Percentiles rank a stretch among this genome's conserved stretches.
These are phyloP conservation scores for Erigeron canadensis DNA, from an alignment of 129 eudicot species.

Conservation along the genomic window DNA sequence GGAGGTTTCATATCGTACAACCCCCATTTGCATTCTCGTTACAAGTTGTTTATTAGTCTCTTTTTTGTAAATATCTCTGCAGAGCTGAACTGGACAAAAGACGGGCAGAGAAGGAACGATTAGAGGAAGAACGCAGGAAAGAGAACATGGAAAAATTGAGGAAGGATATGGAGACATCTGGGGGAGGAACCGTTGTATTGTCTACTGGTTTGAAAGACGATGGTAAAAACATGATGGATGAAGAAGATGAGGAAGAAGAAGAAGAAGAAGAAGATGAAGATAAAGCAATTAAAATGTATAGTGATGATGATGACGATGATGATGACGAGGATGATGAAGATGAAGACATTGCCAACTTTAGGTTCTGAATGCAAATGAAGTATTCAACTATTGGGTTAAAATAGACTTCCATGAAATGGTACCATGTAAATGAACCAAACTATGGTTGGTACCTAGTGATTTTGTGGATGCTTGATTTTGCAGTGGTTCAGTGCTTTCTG, in stretches of 20 bases:
- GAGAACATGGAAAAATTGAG: conserved; percentile 92
- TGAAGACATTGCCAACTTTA: conserved; percentile 59
- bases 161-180: conserved; percentile 84
- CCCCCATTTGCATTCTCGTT: not conserved
- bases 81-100: conserved; percentile 90
- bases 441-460: not conserved
- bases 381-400: not conserved
- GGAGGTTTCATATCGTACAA: not conserved
- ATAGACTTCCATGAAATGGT: not conserved
- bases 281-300: conserved; percentile 38
- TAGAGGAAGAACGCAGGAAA: conserved; percentile 77
- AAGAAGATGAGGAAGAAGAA: conserved; percentile 51
- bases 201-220: conserved; percentile 56
- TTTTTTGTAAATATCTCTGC: not conserved
- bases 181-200: conserved; percentile 78
- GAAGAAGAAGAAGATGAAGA: conserved; percentile 52
- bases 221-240: conserved; percentile 40
- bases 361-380: conserved; percentile 25
- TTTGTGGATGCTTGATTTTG: conserved; percentile 16
- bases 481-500: not conserved
- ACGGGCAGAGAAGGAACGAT: conserved; percentile 65
- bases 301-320: conserved; percentile 54
- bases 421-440: conserved; percentile 25
- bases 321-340: conserved; percentile 53
- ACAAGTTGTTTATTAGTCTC: not conserved